phyloP scores from a whole-genome alignment of 345 rosid species.

The Acer saccharum region DNA sequence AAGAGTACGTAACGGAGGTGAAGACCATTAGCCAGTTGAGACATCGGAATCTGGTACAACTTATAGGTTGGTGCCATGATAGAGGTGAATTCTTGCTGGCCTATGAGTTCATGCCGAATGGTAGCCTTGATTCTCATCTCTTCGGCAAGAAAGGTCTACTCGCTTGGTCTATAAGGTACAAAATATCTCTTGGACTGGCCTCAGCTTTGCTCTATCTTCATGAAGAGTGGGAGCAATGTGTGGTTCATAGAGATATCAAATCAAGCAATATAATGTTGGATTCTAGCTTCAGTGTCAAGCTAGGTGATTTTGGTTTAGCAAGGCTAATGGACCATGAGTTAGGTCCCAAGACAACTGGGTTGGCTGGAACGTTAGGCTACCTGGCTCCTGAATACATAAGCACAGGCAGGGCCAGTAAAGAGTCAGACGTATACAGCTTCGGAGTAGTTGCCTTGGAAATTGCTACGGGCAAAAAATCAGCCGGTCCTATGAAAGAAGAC shows the following conservation, averaged over 20 bases:
- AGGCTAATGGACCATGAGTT: slow-evolving; percentile 50
- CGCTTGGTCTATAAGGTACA: slow-evolving; percentile 46
- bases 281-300: slow-evolving; percentile 55
- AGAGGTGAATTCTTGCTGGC: slow-evolving; percentile 53
- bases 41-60: slow-evolving; percentile 63
- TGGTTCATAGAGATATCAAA: slow-evolving; percentile 62
- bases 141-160: slow-evolving; percentile 42
- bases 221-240: slow-evolving; percentile 68
- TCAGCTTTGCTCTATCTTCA: slow-evolving; percentile 59
- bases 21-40: slow-evolving; percentile 57
- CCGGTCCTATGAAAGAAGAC: slow-evolving; percentile 23
- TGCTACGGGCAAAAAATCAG: slow-evolving; percentile 42
- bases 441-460: slow-evolving; percentile 50
- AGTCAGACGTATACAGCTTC: slow-evolving; percentile 50
- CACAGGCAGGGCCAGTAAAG: slow-evolving; percentile 54
- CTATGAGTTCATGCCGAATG: slow-evolving; percentile 70
- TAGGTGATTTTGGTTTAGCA: slow-evolving; percentile 72
- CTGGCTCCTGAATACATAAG: slow-evolving; percentile 54
- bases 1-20: slow-evolving; percentile 54
- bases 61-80: slow-evolving; percentile 76
- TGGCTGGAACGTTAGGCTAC: slow-evolving; percentile 57
- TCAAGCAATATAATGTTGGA: slow-evolving; percentile 67
- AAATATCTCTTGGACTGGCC: slow-evolving; percentile 49
- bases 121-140: slow-evolving; percentile 59
- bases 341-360: slow-evolving; percentile 42